Evolutionary conservation across 2,329 filamentous ascomycete genomes (phyloP).

Genomic region (Calcarisporium arbuscula): DNA sequence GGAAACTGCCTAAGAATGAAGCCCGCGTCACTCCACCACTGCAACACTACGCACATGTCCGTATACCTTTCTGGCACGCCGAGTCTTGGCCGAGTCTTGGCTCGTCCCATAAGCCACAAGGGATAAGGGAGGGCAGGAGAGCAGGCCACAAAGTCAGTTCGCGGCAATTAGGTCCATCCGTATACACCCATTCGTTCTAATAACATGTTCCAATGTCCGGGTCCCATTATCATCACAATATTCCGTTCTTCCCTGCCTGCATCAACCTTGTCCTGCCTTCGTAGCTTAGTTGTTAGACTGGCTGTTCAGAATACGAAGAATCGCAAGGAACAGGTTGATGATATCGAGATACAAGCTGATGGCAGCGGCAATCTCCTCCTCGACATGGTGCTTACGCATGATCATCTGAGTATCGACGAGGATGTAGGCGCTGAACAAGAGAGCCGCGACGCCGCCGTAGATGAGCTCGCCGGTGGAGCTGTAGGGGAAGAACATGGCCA

Average conservation of each 20-base stretch:
- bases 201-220: not conserved
- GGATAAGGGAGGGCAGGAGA: too few relatives aligned
- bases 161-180: too few relatives aligned
- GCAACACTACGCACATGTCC: too few relatives aligned
- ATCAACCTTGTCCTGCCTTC: not conserved
- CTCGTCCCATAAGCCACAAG: too few relatives aligned
- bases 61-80: too few relatives aligned
- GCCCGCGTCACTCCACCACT: too few relatives aligned
- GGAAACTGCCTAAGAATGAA: too few relatives aligned
- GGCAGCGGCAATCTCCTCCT: conserved; percentile 93
- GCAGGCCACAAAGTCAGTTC: too few relatives aligned
- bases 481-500: conserved; percentile 82
- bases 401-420: conserved; percentile 94
- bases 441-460: conserved; percentile 73
- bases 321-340: conserved; percentile 94
- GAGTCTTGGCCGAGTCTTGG: too few relatives aligned
- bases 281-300: conserved; percentile 76
- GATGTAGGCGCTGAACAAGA: conserved; percentile 93
- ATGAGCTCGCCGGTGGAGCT: conserved; percentile 76
- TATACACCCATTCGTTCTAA: too few relatives aligned
- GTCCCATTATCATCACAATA: not conserved
- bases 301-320: conserved; percentile 92
- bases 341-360: conserved; percentile 95
- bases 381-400: conserved; percentile 92
- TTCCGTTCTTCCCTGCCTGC: too few relatives aligned